Evolutionary conservation across 768 basidiomycete genomes (phyloP).

Genomic region (Strobilomyces dryophilus): DNA sequence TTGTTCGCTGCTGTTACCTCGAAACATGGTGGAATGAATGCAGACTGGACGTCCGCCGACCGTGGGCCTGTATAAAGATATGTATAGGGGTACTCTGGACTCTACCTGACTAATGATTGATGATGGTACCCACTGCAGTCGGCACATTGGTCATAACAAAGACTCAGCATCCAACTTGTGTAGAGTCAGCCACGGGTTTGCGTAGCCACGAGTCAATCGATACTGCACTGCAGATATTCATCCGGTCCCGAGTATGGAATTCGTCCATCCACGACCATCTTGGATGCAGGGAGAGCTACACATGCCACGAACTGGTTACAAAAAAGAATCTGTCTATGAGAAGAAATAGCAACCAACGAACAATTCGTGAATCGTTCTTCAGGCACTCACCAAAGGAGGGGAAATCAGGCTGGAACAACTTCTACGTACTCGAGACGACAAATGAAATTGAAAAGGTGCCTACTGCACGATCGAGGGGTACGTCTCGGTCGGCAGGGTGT

Average conservation of each 20-base stretch:
- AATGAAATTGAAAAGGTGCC: slow-evolving; percentile 4
- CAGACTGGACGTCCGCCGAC: background rate
- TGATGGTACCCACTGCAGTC: no score
- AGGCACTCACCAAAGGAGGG: slow-evolving; percentile 7
- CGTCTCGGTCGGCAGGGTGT: background rate
- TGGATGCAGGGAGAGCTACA: no score
- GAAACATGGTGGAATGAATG: slow-evolving; percentile 9
- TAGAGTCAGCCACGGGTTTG: no score
- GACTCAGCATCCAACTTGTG: no score
- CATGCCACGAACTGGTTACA: no score
- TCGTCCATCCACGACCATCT: no score
- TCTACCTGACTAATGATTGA: slow-evolving; percentile 17
- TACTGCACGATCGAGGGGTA: background rate
- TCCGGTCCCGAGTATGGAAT: background rate
- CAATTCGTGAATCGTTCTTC: background rate
- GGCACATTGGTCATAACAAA: no score
- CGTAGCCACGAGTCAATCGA: no score
- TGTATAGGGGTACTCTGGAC: slow-evolving; percentile 9
- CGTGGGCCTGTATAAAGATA: background rate
- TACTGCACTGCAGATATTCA: slow-evolving; percentile 10
- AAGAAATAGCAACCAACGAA: background rate
- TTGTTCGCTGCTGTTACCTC: background rate
- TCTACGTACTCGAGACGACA: background rate
- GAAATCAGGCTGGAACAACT: background rate
- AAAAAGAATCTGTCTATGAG: background rate